Evolutionary conservation across 2,329 filamentous ascomycete species (phyloP).

Genomic region (Xylariaceae sp.): DNA sequence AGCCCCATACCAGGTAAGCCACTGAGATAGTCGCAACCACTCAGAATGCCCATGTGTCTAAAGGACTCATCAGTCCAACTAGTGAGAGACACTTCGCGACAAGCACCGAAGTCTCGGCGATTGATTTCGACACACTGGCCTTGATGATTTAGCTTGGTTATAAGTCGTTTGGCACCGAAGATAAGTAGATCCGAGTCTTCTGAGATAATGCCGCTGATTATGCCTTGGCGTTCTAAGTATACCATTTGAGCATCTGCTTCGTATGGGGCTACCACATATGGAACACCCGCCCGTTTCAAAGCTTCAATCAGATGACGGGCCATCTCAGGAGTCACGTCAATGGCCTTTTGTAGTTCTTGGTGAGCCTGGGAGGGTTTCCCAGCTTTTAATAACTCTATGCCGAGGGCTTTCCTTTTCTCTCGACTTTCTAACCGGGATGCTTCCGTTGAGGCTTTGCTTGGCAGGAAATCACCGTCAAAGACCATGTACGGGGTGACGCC

Average conservation of each 20-base stretch:
- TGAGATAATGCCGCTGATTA: constrained; percentile 84
- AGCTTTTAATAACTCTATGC: constrained; percentile 75
- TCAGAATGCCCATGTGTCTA: constrained; percentile 91
- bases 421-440: constrained; percentile 70
- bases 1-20: constrained; percentile 82
- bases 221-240: constrained; percentile 82
- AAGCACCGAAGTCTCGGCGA: constrained; percentile 82
- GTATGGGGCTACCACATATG: constrained; percentile 93
- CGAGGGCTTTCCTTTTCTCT: constrained; percentile 71
- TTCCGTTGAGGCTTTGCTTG: constrained; percentile 89
- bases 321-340: constrained; percentile 96
- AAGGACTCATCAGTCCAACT: constrained; percentile 94
- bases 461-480: constrained; percentile 93
- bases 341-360: constrained; percentile 86
- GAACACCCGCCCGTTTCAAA: constrained; percentile 73
- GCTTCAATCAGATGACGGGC: constrained; percentile 88
- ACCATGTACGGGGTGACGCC: constrained; percentile 92
- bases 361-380: constrained; percentile 80
- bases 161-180: constrained; percentile 83
- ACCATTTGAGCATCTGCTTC: constrained; percentile 97
- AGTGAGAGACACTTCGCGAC: constrained; percentile 81
- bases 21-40: constrained; percentile 92
- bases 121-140: constrained; percentile 92
- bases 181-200: constrained; percentile 96
- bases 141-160: constrained; percentile 93